Base-by-base conservation (phyloP, 202 grass and related monocot genomes). In the Digitaria exilis region DNA sequence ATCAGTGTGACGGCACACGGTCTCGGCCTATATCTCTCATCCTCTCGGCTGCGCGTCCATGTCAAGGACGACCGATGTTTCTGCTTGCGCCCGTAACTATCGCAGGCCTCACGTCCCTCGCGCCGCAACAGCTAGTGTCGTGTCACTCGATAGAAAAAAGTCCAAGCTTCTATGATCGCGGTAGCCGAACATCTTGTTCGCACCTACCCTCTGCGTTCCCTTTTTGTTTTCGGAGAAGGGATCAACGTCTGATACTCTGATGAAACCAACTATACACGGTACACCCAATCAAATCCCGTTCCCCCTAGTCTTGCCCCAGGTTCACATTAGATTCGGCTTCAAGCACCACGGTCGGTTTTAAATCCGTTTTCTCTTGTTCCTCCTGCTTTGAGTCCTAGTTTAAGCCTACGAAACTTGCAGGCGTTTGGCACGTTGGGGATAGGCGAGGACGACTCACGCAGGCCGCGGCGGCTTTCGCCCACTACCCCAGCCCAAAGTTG, bases 1-100 rank as follows among this genome's bases (percentile, higher is more conserved):
- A 42, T 75, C 59, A 66, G 46, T n/a, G 32, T 52, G 71, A 76
- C 32, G 46, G 71, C 70, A 50, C 42, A 13, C n/a, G n/a, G n/a
- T n/a, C n/a, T n/a, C n/a, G n/a, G n/a, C n/a, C n/a, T n/a, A n/a
- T n/a, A n/a, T n/a, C n/a, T n/a, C n/a, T n/a, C n/a, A n/a, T n/a
- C n/a, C n/a, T 13, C 12, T 13, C 11, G 45, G 12, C 59, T 13
- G 32, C 21, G 35, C 13, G 57, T 65, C 57, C n/a, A 8, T 16
- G 59, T 75, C 70, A 75, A 5, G 31, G 28, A 25, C 3, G 30
- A 50, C 22, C 66, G 66, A 45, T 26, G 41, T 45, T 46, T 69
- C 9, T 5, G 14, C 34, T n/a, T 26, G 15, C 10, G 16, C 17
- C 42, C 22, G 16, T 49, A 73, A 29, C 55, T 7, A 74, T 42